These are phyloP conservation scores for Hygrocybe punicea DNA, from an alignment of 768 basidiomycete species.

Conservation along the genomic window DNA sequence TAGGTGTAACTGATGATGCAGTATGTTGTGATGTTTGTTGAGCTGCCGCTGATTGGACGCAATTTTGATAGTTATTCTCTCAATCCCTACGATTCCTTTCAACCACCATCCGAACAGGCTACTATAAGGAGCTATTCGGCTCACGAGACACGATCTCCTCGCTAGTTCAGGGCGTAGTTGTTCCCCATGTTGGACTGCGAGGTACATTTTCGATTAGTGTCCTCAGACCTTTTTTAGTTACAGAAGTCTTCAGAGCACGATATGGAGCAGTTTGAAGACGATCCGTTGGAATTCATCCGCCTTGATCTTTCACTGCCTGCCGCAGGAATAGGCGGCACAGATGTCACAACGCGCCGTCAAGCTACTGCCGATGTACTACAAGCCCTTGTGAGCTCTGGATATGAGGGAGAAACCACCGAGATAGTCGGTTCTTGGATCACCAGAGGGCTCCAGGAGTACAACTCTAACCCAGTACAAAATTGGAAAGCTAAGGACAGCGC, in stretches of 20 bases:
- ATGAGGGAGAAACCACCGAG: conserved; percentile 81
- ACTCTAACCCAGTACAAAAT: conserved; percentile 51
- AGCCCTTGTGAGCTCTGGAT: conserved; percentile 76
- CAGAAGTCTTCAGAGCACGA: conserved; percentile 57
- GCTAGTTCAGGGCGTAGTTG: conserved; percentile 84
- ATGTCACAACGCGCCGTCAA: conserved; percentile 82
- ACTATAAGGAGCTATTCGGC: conserved; percentile 79
- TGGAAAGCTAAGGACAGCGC: conserved; percentile 96
- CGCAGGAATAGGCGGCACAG: conserved; percentile 44
- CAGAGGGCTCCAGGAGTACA: conserved; percentile 67
- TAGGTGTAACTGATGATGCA: conserved; percentile 69
- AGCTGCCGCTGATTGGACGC: neutral
- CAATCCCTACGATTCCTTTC: conserved; percentile 90
- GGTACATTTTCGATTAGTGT: neutral
- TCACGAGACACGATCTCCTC: conserved; percentile 74
- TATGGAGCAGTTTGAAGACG: conserved; percentile 94
- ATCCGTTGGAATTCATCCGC: conserved; percentile 91
- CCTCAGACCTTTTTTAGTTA: too few relatives aligned
- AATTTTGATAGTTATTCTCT: conserved; percentile 66
- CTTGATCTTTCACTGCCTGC: conserved; percentile 72
- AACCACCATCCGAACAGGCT: conserved; percentile 84
- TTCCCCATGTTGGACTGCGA: conserved; percentile 88
- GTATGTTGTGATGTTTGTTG: conserved; percentile 39
- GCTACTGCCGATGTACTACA: conserved; percentile 95
- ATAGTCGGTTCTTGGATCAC: conserved; percentile 85